Conservation (phyloP, 2,329 filamentous ascomycete species). For the Epichloe coenophiala region DNA sequence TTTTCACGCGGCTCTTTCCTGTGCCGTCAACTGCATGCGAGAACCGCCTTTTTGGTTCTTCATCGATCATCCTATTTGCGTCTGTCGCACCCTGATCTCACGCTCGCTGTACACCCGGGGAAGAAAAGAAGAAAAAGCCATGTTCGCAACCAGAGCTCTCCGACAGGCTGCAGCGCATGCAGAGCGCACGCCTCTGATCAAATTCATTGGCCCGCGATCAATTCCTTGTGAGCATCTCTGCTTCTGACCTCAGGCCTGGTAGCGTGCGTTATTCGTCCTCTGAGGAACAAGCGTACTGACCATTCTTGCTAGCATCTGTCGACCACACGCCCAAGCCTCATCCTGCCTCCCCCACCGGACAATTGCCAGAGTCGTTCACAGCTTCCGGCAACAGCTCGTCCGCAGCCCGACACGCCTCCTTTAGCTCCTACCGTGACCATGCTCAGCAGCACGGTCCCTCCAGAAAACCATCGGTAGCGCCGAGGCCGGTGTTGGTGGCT, state of each 20-base stretch:
- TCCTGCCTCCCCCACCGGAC: constrained; percentile 50
- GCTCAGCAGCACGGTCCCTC: constrained; percentile 69
- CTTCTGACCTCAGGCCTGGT: not conserved
- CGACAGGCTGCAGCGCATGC: constrained; percentile 46
- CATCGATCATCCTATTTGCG: too few relatives aligned
- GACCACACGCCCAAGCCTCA: constrained; percentile 64
- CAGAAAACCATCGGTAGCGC: constrained; percentile 37
- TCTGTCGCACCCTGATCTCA: not conserved
- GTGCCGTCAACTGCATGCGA: not conserved
- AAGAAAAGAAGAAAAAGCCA: constrained; percentile 13
- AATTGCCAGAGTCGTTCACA: constrained; percentile 43
- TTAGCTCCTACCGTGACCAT: constrained; percentile 65
- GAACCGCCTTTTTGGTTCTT: not conserved
- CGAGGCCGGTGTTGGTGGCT: constrained; percentile 39
- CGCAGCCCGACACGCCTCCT: constrained; percentile 40
- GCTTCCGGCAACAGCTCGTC: constrained; percentile 17
- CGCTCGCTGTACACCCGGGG: not conserved
- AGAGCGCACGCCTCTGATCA: constrained; percentile 48
- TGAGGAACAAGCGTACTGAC: constrained; percentile 9
- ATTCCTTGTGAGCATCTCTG: constrained; percentile 32
- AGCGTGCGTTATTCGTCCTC: not conserved
- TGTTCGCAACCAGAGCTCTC: constrained; percentile 43
- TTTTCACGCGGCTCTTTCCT: not conserved
- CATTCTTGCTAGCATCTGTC: constrained; percentile 38
- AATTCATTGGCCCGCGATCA: constrained; percentile 46